Conservation (phyloP, 176 grass and related monocot genomes). For the Ananas comosus region DNA sequence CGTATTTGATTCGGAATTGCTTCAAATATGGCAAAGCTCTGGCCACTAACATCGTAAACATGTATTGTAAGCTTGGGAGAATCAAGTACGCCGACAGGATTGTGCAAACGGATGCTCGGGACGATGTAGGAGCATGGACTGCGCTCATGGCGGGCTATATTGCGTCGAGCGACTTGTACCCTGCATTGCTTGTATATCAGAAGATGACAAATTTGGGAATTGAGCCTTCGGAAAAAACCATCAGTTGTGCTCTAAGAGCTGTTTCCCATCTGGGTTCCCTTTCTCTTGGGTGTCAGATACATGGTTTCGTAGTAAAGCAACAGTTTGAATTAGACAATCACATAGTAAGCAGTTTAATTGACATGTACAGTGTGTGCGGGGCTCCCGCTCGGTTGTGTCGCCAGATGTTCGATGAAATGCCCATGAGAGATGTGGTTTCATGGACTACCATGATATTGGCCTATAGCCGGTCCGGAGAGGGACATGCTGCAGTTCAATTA, state of each 20-base stretch:
- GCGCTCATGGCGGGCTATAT: background rate
- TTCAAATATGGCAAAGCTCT: background rate
- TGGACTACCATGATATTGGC: constrained; percentile 9
- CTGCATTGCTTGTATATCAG: background rate
- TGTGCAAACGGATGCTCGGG: background rate
- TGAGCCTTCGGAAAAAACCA: constrained; percentile 4
- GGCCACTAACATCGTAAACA: background rate
- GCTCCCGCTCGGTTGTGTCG: background rate
- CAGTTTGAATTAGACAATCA: constrained; percentile 6
- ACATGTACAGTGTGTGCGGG: constrained; percentile 4
- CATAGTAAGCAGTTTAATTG: constrained; percentile 7
- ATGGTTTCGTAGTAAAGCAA: constrained; percentile 3
- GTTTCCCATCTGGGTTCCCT: background rate
- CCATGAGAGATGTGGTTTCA: constrained; percentile 4
- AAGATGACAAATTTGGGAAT: background rate
- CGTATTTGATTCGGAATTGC: constrained; percentile 4
- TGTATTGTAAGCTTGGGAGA: constrained; percentile 4
- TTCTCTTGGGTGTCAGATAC: constrained; percentile 8
- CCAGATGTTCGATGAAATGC: constrained; percentile 13
- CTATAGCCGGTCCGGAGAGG: background rate
- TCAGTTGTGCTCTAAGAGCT: constrained; percentile 7
- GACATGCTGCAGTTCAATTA: constrained; percentile 1
- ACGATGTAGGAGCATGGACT: background rate
- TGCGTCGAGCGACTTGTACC: background rate
- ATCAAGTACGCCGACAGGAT: constrained; percentile 1